Evolutionary conservation across 768 basidiomycete species (phyloP), one percentile per base, ranked within the genome.

Genomic region (Candolleomyces eurysporus): DNA sequence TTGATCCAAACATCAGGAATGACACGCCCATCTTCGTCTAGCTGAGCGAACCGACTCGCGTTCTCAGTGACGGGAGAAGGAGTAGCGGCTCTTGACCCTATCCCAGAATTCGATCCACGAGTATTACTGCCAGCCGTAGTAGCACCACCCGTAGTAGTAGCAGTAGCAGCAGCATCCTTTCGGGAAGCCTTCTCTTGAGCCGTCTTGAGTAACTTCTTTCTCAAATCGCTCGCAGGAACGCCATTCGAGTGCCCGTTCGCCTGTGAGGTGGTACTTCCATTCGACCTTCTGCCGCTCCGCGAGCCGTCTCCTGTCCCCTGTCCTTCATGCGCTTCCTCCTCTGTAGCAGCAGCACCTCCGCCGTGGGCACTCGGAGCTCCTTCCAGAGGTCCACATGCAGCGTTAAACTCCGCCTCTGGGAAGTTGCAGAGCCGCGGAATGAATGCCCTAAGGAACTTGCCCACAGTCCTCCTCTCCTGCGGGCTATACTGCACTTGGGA

Each of bases 381-480:
- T 39, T 84, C 84, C 56, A 82, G 70, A n/a, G 86, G 82, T 14
- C 81, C 84, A 43, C n/a, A 49, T 57, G 81, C 88, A 13, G 82
- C 80, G 63, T 88, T 86, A 68, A 91, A 88, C 65, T 91, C 89
- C 53, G 82, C 83, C 52, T 78, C 80, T 48, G 82, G 82, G 71
- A 81, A 82, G 84, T 80, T 89, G 79, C 88, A 94, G 32, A 98
- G 78, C 39, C 87, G 75, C 10, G 95, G 94, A 51, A 98, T 80
- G 72, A 98, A 95, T 10, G 84, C 78, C 40, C 91, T 85, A 36
- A 99, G 78, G 75, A 96, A 96, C 52, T 82, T 81, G 71, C 98
- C 97, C 46, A 98, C 86, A 32, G 84, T 80, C 49, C 91, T 86
- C 49, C 94, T 85, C 76, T 98, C 96, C 56, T 81, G 79, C 2